phyloP scores from a whole-genome alignment of 2,329 filamentous ascomycete species.

The Metarhizium sp. region DNA sequence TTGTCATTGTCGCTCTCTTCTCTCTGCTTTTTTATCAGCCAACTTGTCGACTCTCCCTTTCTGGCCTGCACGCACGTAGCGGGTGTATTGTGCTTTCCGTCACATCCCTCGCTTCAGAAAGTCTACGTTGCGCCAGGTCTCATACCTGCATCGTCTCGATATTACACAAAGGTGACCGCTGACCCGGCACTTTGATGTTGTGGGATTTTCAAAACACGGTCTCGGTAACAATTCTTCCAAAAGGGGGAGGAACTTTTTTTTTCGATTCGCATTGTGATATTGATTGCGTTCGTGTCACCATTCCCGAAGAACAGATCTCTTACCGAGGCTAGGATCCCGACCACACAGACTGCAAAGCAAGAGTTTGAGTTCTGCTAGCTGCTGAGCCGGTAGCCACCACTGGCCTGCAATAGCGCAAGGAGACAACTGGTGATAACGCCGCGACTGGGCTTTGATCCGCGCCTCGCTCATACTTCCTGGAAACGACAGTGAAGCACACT shows the following conservation, averaged over 20 bases:
- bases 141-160: not conserved
- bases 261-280: not conserved
- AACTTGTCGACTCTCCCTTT: not conserved
- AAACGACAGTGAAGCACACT: not conserved
- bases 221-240: not conserved
- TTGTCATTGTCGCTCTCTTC: not conserved
- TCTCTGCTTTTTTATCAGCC: not conserved
- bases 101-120: not conserved
- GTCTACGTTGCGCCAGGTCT: not conserved
- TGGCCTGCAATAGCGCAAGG: not conserved
- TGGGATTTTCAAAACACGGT: not conserved
- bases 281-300: not conserved
- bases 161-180: not conserved
- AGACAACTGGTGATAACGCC: not conserved
- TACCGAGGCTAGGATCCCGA: not conserved
- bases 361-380: not conserved
- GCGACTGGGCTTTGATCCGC: not conserved
- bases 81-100: not conserved
- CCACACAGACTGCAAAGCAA: not conserved
- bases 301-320: not conserved
- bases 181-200: not conserved
- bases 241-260: not conserved
- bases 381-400: not conserved
- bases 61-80: not conserved
- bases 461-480: not conserved